Conservation (phyloP, 2,329 filamentous ascomycete species). For the Aspergillus sergii region DNA sequence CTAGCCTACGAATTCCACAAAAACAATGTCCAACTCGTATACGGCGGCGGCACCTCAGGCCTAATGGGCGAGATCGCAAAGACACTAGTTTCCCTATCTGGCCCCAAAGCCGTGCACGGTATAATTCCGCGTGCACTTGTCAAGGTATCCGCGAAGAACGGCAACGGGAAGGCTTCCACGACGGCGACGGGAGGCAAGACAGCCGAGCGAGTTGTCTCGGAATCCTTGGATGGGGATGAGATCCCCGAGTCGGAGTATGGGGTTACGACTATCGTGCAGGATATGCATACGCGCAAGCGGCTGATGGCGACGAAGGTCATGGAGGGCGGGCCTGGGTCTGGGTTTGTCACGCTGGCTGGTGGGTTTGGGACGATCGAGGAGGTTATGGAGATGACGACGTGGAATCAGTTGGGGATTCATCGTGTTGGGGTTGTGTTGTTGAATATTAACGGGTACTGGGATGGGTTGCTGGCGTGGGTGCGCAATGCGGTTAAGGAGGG, state of each 20-base stretch:
- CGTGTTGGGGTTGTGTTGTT: slow-evolving; percentile 74
- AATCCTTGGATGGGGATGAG: not conserved
- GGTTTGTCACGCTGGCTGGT: slow-evolving; percentile 85
- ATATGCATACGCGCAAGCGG: slow-evolving; percentile 96
- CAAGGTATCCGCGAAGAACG: slow-evolving; percentile 60
- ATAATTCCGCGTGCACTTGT: slow-evolving; percentile 89
- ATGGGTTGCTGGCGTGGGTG: slow-evolving; percentile 83
- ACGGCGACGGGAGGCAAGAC: not conserved
- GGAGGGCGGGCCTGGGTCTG: slow-evolving; percentile 75
- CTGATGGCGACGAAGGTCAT: slow-evolving; percentile 91
- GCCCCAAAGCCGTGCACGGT: slow-evolving; percentile 81
- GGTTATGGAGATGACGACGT: slow-evolving; percentile 88
- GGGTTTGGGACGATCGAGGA: slow-evolving; percentile 97
- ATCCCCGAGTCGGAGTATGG: slow-evolving; percentile 61
- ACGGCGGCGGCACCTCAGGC: slow-evolving; percentile 90
- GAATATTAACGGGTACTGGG: slow-evolving; percentile 91
- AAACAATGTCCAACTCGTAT: slow-evolving; percentile 80
- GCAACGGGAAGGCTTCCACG: slow-evolving; percentile 20
- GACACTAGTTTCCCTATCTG: slow-evolving; percentile 79
- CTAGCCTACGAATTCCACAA: slow-evolving; percentile 74
- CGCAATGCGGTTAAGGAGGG: slow-evolving; percentile 72
- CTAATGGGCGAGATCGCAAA: slow-evolving; percentile 94
- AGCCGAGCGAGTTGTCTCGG: slow-evolving; percentile 55
- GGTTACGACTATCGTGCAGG: slow-evolving; percentile 80
- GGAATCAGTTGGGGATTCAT: slow-evolving; percentile 97